Base-by-base conservation (phyloP, 2,329 filamentous ascomycete genomes). In the Calonectria crousiana region DNA sequence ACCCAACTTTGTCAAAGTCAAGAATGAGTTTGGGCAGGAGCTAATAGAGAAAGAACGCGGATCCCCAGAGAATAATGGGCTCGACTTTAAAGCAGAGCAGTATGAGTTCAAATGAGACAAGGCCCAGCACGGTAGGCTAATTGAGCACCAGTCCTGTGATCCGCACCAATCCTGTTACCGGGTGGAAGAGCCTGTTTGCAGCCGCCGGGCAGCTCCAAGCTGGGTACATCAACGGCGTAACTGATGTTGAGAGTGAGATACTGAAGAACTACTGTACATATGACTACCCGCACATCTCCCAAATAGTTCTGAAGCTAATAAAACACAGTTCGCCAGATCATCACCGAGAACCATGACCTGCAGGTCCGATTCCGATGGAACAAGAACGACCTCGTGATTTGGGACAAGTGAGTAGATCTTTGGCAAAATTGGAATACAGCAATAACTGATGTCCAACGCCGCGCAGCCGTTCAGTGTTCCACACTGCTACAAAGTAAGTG, bases 401-500 rank as follows among this genome's bases (percentile, higher is more conserved):
- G 49, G 70, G 67, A 67, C 65, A 67, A 71, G 69, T 73, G 58
- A 70, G 47, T 34, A 38, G 30, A 36, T 13, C 44, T 23, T 23
- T 44, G 38, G 38, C 20, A 30, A 23, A 32, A 6, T 10, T n/a
- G 47, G 69, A 20, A 53, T 47, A 51, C 38, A 74, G 23, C 52
- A 38, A 11, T 36, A 62, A 32, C 73, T 75, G 71, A 71, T 38
- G 26, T 9, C 66, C n/a, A 32, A 36, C 28, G 66, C 67, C 36
- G 28, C 44, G 75, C 67, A 73, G 67, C 67, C 51, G 58, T 47
- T 70, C 36, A 32, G 72, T 77, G 66, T 76, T 62, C 18, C 72
- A 79, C 75, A 66, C 70, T 26, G 65, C 67, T 65, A 56, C 73
- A 60, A 75, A 75, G 72, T 77, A 66, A 75, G 75, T 74, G 3